Evolutionary conservation across 2,329 filamentous ascomycete genomes (phyloP).

Genomic region (Nothophoma quercina): DNA sequence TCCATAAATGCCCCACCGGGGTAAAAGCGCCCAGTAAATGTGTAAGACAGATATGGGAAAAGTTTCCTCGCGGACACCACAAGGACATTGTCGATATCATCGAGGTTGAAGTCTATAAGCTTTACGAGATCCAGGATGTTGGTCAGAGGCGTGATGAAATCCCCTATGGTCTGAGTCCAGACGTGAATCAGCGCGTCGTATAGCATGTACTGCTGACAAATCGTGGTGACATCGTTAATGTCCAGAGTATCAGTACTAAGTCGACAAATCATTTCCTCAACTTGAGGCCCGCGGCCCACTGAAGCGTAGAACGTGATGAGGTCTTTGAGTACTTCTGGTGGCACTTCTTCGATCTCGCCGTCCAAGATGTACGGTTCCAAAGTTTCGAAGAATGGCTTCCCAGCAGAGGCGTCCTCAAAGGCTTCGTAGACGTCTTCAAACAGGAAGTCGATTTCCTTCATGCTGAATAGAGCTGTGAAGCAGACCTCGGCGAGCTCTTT

Average conservation of each 20-base stretch:
- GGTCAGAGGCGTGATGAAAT: conserved; percentile 89
- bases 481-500: conserved; percentile 82
- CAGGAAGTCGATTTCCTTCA: conserved; percentile 81
- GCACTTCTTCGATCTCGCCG: conserved; percentile 74
- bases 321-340: conserved; percentile 84
- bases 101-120: conserved; percentile 64
- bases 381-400: conserved; percentile 83
- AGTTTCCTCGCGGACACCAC: conserved; percentile 83
- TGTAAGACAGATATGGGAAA: conserved; percentile 93
- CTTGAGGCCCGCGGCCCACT: conserved; percentile 74
- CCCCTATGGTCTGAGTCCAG: conserved; percentile 88
- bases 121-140: conserved; percentile 75
- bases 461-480: conserved; percentile 81
- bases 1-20: conserved; percentile 80
- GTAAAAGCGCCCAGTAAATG: conserved; percentile 88
- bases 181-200: conserved; percentile 97
- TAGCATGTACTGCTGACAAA: conserved; percentile 90
- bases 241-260: conserved; percentile 91
- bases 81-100: conserved; percentile 66
- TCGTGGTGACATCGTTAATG: conserved; percentile 86
- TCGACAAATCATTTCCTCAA: conserved; percentile 95
- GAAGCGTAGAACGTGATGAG: conserved; percentile 82
- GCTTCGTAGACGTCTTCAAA: conserved; percentile 91
- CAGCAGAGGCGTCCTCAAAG: conserved; percentile 79
- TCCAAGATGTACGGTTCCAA: conserved; percentile 89